Evolutionary conservation across 78 protist genomes (phyloP), one percentile per base, ranked within the genome.

Genomic region (Chrysochromulina tobinii): DNA sequence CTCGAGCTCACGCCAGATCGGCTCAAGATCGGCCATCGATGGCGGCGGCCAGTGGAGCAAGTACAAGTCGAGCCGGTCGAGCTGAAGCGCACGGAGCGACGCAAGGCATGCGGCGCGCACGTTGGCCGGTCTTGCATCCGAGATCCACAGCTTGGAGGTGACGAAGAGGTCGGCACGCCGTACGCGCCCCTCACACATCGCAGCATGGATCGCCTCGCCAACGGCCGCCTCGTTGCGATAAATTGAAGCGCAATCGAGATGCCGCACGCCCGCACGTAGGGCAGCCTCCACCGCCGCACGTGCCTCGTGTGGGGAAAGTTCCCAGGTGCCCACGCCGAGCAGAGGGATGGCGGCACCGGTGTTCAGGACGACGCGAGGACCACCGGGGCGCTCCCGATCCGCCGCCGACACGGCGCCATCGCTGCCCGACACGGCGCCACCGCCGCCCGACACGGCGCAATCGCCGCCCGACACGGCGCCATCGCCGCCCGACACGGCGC

Each of bases 11-110:
- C 68, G 68, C 89, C 89, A 85, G n/a, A 57, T 55, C 61, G 1
- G n/a, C 1, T 1, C n/a, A 23, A 85, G 51, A 3, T 1, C 23
- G 3, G 6, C 57, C 12, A 2, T 23, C 2, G 9, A 21, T 12
- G 67, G 20, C 66, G 54, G 59, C n/a, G 88, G 89, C 89, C 89
- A 85, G 66, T 85, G 89, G 17, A 66, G 6, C 48, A 55, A 3
- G 23, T 67, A 85, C 14, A 54, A 2, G 55, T 85, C 89, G 59
- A 85, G 72, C 12, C 15, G 17, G 54, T 85, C 89, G 55, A 85
- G 51, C 20, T 18, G 59, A 2, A 85, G 66, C 38, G 5, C 55
- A 1, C 57, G 59, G 21, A 85, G 89, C 89, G 89, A 50, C 5
- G 12, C 15, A 14, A 27, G 50, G 54, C 81, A 61, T 0, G 89